phyloP scores from a whole-genome alignment of 768 basidiomycete genomes.

The Amanita brunnescens region DNA sequence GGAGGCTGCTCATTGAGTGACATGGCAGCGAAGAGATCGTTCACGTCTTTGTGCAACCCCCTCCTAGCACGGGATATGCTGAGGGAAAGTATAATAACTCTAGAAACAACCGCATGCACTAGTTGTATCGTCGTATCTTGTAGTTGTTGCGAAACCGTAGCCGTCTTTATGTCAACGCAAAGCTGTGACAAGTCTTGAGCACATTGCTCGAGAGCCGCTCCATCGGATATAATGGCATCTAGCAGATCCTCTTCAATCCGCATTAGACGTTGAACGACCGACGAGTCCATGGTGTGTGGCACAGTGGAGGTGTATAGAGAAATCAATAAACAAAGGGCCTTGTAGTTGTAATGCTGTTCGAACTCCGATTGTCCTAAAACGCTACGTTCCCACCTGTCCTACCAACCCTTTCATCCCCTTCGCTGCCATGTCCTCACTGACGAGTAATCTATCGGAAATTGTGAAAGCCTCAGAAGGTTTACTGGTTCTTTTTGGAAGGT shows the following conservation, averaged over 20 bases:
- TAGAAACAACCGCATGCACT: background rate
- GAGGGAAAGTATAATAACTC: background rate
- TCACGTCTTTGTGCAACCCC: background rate
- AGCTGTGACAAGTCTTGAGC: background rate
- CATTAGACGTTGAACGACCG: background rate
- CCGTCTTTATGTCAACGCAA: background rate
- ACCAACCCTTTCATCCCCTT: no score
- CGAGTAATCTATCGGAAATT: no score
- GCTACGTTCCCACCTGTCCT: no score
- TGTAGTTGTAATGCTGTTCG: no score
- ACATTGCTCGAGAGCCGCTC: background rate
- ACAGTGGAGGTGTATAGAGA: no score
- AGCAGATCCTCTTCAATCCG: background rate
- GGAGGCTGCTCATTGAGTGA: background rate
- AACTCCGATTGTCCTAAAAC: no score
- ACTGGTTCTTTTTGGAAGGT: no score
- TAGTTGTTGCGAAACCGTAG: background rate
- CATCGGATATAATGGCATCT: background rate
- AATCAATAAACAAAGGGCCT: no score
- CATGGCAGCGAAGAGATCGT: background rate
- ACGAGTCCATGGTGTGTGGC: background rate
- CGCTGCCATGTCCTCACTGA: no score
- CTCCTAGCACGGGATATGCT: background rate
- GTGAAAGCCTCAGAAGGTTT: no score
- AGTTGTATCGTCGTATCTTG: background rate